Conservation (phyloP, 352 stramenopile species). For the Phytophthora pseudosyringae region DNA sequence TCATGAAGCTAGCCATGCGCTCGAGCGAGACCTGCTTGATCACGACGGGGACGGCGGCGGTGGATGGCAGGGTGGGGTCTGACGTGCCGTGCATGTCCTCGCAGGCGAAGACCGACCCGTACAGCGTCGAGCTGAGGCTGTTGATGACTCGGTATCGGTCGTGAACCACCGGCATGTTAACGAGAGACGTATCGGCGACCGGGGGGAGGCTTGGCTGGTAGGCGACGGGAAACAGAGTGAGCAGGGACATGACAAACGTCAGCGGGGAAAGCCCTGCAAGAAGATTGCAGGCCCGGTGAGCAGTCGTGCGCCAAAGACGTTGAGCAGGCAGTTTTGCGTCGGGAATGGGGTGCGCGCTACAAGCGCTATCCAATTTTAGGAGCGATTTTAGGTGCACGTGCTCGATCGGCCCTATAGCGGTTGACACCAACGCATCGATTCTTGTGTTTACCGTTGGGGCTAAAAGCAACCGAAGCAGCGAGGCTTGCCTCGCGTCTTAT, state of each 20-base stretch:
- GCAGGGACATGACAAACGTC: neutral
- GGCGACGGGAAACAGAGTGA: slow-evolving; percentile 6
- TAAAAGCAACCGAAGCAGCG: neutral
- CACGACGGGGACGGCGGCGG: slow-evolving; percentile 14
- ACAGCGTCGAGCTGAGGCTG: slow-evolving; percentile 53
- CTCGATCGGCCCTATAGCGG: neutral
- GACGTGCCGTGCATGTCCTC: slow-evolving; percentile 32
- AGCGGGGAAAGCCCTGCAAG: neutral
- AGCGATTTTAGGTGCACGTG: neutral
- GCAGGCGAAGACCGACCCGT: slow-evolving; percentile 54
- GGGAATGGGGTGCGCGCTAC: neutral
- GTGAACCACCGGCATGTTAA: slow-evolving; percentile 27
- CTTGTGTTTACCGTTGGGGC: slow-evolving; percentile 9
- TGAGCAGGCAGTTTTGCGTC: slow-evolving; percentile 2
- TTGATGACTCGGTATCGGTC: slow-evolving; percentile 40
- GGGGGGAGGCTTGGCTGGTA: neutral
- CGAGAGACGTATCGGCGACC: neutral
- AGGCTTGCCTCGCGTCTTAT: slow-evolving; percentile 7
- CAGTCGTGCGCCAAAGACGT: neutral
- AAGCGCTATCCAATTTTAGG: neutral
- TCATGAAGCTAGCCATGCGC: slow-evolving; percentile 31
- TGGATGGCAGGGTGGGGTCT: neutral
- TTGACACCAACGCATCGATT: neutral
- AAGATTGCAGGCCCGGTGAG: slow-evolving; percentile 12
- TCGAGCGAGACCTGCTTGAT: slow-evolving; percentile 59